Percentiles rank a stretch among this genome's conserved stretches.
Conservation (phyloP, 2,329 filamentous ascomycete genomes). For the Nothomitra cinnamomea region DNA sequence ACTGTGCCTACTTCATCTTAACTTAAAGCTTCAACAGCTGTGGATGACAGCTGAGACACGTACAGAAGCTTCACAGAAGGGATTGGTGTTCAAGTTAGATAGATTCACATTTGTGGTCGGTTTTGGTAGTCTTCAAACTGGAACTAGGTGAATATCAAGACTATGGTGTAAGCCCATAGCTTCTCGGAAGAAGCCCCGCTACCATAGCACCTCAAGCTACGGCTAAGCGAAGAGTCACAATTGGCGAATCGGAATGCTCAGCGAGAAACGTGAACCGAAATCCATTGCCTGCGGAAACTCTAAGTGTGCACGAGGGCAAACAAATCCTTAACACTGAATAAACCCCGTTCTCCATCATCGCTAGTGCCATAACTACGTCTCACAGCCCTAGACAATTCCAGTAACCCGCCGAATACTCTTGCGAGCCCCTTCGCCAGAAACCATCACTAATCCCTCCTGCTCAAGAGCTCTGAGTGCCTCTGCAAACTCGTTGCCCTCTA, state of each 20-base stretch:
- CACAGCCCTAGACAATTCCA: conserved; percentile 16
- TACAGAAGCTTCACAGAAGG: background rate
- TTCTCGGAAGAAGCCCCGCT: background rate
- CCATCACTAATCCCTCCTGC: conserved; percentile 64
- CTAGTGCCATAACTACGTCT: background rate
- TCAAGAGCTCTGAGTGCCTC: conserved; percentile 69
- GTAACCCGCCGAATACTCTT: conserved; percentile 65
- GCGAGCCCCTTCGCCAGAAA: conserved; percentile 71
- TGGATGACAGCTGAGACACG: background rate
- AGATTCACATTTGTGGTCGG: no score
- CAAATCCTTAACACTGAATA: background rate
- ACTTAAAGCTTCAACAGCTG: background rate
- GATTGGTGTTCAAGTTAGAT: background rate
- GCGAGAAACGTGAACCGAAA: background rate
- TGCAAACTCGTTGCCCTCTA: conserved; percentile 67
- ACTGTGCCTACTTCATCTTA: background rate
- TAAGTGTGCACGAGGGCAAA: background rate
- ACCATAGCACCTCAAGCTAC: background rate
- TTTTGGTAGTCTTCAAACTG: no score
- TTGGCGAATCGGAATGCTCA: background rate
- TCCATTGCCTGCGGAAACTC: background rate
- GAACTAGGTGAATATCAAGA: no score
- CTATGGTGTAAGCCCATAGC: no score
- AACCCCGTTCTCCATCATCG: background rate
- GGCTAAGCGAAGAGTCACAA: background rate